phyloP scores from a whole-genome alignment of 2,329 filamentous ascomycete genomes.

The Cadophora luteo-olivacea region DNA sequence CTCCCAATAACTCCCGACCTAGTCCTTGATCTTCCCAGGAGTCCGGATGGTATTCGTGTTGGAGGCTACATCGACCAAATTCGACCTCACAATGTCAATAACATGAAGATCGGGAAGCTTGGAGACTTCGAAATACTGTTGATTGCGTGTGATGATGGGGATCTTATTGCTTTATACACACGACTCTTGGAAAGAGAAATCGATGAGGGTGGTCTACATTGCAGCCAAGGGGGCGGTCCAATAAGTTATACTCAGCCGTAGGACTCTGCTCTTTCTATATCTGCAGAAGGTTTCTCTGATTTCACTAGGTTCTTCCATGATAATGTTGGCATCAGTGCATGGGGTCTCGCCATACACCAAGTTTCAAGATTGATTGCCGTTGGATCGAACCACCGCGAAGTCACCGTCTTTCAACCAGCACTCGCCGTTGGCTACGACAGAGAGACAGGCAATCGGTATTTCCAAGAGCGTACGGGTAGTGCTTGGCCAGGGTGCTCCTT shows the following conservation, averaged over 20 bases:
- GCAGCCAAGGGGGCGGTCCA: conserved; percentile 42
- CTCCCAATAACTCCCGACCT: conserved; percentile 57
- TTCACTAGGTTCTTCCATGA: conserved; percentile 68
- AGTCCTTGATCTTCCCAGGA: conserved; percentile 52
- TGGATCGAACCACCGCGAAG: conserved; percentile 72
- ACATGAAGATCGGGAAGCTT: conserved; percentile 71
- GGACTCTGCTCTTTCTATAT: conserved; percentile 13
- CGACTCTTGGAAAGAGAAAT: conserved; percentile 29
- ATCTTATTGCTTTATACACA: conserved; percentile 74
- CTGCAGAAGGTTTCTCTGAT: conserved; percentile 8
- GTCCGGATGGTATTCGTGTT: conserved; percentile 51
- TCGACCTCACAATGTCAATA: conserved; percentile 70
- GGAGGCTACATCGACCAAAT: conserved; percentile 59
- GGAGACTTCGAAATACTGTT: conserved; percentile 74
- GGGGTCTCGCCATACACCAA: conserved; percentile 82
- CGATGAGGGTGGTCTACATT: conserved; percentile 16
- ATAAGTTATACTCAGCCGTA: conserved; percentile 31
- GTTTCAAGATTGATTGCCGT: conserved; percentile 86
- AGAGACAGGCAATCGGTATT: not conserved
- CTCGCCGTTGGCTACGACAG: not conserved
- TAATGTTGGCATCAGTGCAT: conserved; percentile 80
- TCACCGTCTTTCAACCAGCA: conserved; percentile 55
- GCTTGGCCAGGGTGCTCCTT: not conserved
- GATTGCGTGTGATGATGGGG: conserved; percentile 75
- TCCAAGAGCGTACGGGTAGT: not conserved